These are phyloP conservation scores for Poa annua DNA, from an alignment of 176 grass and related monocot species.

Conservation along the genomic window DNA sequence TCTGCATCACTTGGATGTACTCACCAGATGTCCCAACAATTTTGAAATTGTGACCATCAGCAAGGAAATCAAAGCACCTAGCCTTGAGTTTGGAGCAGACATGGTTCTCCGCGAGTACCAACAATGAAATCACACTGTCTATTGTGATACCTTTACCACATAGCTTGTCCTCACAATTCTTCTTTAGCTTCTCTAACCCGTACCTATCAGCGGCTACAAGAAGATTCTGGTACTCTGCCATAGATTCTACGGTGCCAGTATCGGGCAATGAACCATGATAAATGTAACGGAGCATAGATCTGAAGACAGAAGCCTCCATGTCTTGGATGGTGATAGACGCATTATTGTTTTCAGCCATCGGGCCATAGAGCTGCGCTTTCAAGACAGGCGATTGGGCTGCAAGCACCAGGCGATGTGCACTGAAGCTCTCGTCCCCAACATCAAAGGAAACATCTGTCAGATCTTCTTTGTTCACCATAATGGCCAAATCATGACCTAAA, in stretches of 20 bases:
- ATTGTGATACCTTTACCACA: neutral
- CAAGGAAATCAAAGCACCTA: conserved; percentile 42
- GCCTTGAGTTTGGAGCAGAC: conserved; percentile 12
- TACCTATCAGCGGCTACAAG: conserved; percentile 23
- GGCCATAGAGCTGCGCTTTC: neutral
- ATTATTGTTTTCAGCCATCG: neutral
- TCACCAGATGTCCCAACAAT: neutral
- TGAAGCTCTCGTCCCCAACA: neutral
- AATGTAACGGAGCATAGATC: conserved; percentile 38
- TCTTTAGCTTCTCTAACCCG: neutral
- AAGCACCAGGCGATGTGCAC: conserved; percentile 32
- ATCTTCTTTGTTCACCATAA: neutral
- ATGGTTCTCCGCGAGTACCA: neutral
- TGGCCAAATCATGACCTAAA: neutral
- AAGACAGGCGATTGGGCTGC: neutral
- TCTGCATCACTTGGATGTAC: conserved; percentile 31
- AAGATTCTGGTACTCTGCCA: neutral
- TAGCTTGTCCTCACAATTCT: conserved; percentile 22
- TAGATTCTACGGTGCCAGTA: neutral
- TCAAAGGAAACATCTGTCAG: conserved; percentile 22
- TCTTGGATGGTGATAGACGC: neutral
- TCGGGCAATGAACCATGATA: neutral
- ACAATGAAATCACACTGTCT: neutral
- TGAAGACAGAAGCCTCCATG: conserved; percentile 15
- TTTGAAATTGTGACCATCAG: neutral